Conservation (phyloP, 768 basidiomycete genomes). For the Hygrocybe punicea region DNA sequence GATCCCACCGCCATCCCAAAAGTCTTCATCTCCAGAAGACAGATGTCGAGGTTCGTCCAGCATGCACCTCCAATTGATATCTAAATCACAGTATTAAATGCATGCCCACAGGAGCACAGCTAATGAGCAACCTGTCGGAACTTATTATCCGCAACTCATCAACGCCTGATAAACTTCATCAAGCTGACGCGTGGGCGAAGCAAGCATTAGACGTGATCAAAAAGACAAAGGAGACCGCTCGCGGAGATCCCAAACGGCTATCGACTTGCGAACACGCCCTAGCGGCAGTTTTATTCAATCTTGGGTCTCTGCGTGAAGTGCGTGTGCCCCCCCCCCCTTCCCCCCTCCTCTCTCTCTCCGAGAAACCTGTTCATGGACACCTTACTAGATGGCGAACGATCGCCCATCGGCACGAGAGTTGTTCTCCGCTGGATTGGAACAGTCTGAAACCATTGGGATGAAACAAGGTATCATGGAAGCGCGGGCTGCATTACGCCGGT, state of each 20-base stretch:
- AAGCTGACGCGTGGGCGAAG: constrained; percentile 62
- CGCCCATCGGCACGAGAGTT: constrained; percentile 1
- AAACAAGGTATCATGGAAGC: constrained; percentile 6
- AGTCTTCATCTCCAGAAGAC: constrained; percentile 42
- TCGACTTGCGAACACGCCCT: constrained; percentile 53
- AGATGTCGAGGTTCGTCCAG: constrained; percentile 53
- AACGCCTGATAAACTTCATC: constrained; percentile 32
- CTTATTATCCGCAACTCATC: constrained; percentile 37
- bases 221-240: constrained; percentile 10
- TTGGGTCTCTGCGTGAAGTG: constrained; percentile 54
- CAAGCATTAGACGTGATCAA: constrained; percentile 43
- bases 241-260: constrained; percentile 25
- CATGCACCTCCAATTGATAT: neutral
- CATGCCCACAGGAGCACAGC: constrained; percentile 37
- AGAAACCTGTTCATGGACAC: too few species aligned
- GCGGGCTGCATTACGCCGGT: constrained; percentile 1
- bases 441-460: constrained; percentile 3
- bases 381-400: constrained; percentile 2
- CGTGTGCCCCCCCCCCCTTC: too few species aligned
- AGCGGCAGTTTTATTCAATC: constrained; percentile 58
- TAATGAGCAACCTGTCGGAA: constrained; percentile 47
- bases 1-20: constrained; percentile 45
- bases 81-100: constrained; percentile 1
- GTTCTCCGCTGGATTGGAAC: constrained; percentile 3
- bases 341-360: too few species aligned